Conservation (phyloP, 2,329 filamentous ascomycete genomes). For the Fusarium euwallaceae region DNA sequence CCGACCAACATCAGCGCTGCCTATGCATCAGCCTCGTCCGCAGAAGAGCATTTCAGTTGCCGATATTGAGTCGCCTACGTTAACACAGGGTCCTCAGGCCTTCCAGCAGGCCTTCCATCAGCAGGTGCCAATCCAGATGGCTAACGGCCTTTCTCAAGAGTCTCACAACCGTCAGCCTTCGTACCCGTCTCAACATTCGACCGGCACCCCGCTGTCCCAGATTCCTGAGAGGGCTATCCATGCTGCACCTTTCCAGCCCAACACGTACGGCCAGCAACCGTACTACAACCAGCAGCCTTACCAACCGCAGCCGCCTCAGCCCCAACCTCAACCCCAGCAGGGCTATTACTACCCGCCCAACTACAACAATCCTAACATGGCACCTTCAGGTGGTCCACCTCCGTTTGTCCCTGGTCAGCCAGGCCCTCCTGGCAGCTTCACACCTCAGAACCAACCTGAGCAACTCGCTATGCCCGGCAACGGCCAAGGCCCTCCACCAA, state of each 20-base stretch:
- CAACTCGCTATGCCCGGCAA: constrained; percentile 52
- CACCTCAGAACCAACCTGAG: constrained; percentile 58
- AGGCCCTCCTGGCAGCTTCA: constrained; percentile 55
- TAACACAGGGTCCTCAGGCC: constrained; percentile 71
- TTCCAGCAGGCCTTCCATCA: constrained; percentile 96
- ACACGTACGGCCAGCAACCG: constrained; percentile 69
- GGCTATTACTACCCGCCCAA: constrained; percentile 77
- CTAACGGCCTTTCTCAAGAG: constrained; percentile 68
- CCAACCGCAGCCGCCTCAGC: constrained; percentile 48
- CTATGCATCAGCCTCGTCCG: constrained; percentile 95
- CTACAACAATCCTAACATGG: constrained; percentile 63
- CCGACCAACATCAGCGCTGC: constrained; percentile 61
- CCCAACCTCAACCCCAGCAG: constrained; percentile 53
- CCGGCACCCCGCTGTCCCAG: constrained; percentile 86
- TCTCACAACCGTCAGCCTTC: constrained; percentile 76
- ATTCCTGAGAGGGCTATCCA: constrained; percentile 95
- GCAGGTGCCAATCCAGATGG: constrained; percentile 84
- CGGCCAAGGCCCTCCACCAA: constrained; percentile 42
- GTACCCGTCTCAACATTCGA: constrained; percentile 77
- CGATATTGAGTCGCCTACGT: constrained; percentile 87
- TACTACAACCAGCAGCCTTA: constrained; percentile 68
- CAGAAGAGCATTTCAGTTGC: constrained; percentile 95
- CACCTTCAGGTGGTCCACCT: constrained; percentile 64
- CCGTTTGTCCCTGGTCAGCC: constrained; percentile 71
- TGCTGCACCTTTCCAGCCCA: constrained; percentile 89